Evolutionary conservation across 2,329 filamentous ascomycete genomes (phyloP).

Genomic region (Epichloe gansuensis): DNA sequence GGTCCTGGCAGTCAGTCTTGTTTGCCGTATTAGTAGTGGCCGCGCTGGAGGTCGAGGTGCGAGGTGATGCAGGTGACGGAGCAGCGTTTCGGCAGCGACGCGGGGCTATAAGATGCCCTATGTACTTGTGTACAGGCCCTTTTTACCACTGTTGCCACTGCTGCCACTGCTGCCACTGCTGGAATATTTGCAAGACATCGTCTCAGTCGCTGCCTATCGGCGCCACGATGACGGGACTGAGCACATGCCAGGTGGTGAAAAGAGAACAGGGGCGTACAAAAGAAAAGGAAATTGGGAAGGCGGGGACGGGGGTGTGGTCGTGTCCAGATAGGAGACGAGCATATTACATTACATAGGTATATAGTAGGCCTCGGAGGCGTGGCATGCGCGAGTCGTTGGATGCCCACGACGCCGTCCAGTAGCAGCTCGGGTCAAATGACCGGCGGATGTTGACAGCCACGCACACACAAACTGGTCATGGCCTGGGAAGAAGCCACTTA

Average conservation of each 20-base stretch:
- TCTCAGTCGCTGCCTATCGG: slow-evolving; percentile 18
- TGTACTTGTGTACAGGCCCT: slow-evolving; percentile 7
- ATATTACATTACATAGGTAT: not conserved
- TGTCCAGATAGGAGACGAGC: not conserved
- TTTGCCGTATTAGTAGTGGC: not conserved
- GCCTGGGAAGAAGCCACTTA: not conserved
- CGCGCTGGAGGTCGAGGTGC: not conserved
- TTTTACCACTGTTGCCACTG: slow-evolving; percentile 13
- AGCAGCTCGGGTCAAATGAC: not conserved
- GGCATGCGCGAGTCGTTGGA: not conserved
- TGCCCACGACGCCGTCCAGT: not conserved
- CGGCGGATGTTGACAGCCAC: not conserved
- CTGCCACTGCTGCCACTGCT: slow-evolving; percentile 14
- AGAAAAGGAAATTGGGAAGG: not conserved
- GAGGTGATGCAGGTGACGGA: not conserved
- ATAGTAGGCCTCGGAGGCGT: not conserved
- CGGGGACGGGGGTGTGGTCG: not conserved
- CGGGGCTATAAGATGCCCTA: slow-evolving; percentile 10
- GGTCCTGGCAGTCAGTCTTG: slow-evolving; percentile 3
- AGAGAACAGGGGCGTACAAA: not conserved
- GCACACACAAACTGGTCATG: not conserved
- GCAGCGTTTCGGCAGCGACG: slow-evolving; percentile 6
- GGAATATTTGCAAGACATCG: slow-evolving; percentile 11
- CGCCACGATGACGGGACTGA: slow-evolving; percentile 12
- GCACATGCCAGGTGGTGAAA: slow-evolving; percentile 11